Evolutionary conservation across 1,284 basidiomycete genomes (phyloP), one percentile per base, ranked within the genome.

Genomic region (Polyporus tsugae): DNA sequence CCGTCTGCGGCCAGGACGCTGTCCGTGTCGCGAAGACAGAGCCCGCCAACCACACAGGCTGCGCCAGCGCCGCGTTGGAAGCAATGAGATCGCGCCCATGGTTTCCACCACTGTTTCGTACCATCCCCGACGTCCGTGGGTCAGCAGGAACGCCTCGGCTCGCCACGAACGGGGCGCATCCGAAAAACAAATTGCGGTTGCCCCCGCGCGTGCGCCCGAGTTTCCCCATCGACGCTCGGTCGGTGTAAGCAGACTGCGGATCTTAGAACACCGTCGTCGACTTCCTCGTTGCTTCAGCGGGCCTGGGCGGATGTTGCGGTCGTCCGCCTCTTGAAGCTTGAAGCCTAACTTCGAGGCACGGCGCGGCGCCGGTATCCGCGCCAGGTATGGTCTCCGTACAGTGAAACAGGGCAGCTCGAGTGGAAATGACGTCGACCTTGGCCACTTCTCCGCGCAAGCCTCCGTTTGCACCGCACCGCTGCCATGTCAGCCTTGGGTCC

Each of bases 11-110:
- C 39, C 39, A 39, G 39, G 39, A 39, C 29, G 29, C 29, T 29
- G 29, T 29, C 29, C 29, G 29, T 1, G 2, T 29, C 29, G 29
- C 44, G 3, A 22, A 7, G 44, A 41, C 39, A 9, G 39, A 9
- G 6, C 6, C 44, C 4, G 44, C 41, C 46, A 11, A 49, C 46
- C 22, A 25, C 46, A 25, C 13, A 29, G 22, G 11, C n/a, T 19
- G 29, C 29, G 15, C 6, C 15, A 17, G 52, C 29, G 46, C 7
- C 46, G 22, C 46, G 33, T 7, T 36, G 55, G 36, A 58, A 58
- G 55, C 55, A 58, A 58, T 58, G 55, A 58, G 55, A 38, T 58
- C 36, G 33, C 33, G 6, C n/a, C 55, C 29, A 58, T 35, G 55
- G 10, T 22, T 35, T 2, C 55, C 33, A 7, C 35, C 53, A 58